Conservation (phyloP, 192 early-diverging fungal genomes). For the Gigaspora rosea region DNA sequence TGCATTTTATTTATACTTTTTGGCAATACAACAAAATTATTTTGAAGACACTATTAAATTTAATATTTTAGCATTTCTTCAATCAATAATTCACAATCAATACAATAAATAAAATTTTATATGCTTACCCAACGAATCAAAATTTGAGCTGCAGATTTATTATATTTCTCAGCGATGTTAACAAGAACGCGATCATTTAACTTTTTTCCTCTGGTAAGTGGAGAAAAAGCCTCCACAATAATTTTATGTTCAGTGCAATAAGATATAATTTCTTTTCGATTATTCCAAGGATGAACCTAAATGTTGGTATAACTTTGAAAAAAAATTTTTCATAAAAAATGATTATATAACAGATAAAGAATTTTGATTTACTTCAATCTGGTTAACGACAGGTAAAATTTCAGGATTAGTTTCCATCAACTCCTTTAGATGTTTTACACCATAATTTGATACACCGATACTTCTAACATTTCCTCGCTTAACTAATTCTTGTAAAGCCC, state of each 20-base stretch:
- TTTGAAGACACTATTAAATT: constrained; percentile 47
- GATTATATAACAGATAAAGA: not conserved
- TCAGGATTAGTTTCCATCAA: constrained; percentile 42
- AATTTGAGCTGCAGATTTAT: constrained; percentile 58
- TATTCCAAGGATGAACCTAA: constrained; percentile 50
- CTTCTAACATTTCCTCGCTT: constrained; percentile 52
- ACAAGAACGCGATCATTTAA: constrained; percentile 51
- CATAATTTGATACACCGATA: constrained; percentile 62
- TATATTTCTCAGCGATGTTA: constrained; percentile 52
- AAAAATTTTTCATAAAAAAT: not conserved
- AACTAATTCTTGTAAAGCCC: constrained; percentile 52
- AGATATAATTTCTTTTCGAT: constrained; percentile 45
- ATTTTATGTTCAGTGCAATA: constrained; percentile 53
- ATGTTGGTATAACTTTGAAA: not conserved
- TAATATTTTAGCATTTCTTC: not conserved
- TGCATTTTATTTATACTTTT: constrained; percentile 53
- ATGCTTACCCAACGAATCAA: constrained; percentile 55
- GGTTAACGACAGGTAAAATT: constrained; percentile 54
- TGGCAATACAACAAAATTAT: constrained; percentile 56
- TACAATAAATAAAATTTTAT: not conserved
- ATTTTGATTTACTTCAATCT: constrained; percentile 49
- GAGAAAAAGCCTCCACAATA: constrained; percentile 57
- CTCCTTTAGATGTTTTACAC: constrained; percentile 54
- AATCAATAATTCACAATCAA: not conserved
- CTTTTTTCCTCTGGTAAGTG: constrained; percentile 53